Percentiles rank a stretch among this genome's conserved stretches.
phyloP scores from a whole-genome alignment of 2,329 filamentous ascomycete species.

The Neonectria punicea region DNA sequence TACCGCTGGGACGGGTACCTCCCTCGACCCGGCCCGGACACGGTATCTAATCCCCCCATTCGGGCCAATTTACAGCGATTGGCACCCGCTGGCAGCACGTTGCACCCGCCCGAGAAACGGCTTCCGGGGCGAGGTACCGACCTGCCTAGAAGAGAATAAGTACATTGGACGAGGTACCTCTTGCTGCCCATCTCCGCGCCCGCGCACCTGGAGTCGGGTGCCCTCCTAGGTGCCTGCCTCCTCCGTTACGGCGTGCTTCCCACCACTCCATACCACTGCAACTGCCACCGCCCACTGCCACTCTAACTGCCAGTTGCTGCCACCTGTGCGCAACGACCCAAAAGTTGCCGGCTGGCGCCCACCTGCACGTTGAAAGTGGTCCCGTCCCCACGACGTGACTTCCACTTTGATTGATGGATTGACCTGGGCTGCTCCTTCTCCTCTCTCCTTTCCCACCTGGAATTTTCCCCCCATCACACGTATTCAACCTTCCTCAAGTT shows the following conservation, averaged over 20 bases:
- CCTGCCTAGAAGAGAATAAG: conserved; percentile 25
- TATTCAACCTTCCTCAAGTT: conserved; percentile 39
- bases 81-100: conserved; percentile 7
- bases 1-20: conserved; percentile 31
- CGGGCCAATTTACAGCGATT: conserved; percentile 11
- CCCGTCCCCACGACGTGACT: conserved; percentile 41
- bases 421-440: conserved; percentile 39
- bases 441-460: conserved; percentile 42
- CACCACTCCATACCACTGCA: background rate
- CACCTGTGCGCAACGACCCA: conserved; percentile 30
- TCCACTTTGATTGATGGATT: conserved; percentile 40
- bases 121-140: conserved; percentile 17
- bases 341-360: conserved; percentile 37
- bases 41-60: conserved; percentile 9
- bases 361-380: conserved; percentile 27
- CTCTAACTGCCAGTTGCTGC: conserved; percentile 32
- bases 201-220: background rate
- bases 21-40: conserved; percentile 29
- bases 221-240: background rate
- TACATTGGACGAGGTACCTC: conserved; percentile 16
- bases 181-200: background rate
- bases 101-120: conserved; percentile 9
- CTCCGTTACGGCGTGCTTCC: background rate
- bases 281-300: background rate
- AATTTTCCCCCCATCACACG: conserved; percentile 42